Conservation (phyloP, 129 eudicot genomes). For the Flaveria trinervia region DNA sequence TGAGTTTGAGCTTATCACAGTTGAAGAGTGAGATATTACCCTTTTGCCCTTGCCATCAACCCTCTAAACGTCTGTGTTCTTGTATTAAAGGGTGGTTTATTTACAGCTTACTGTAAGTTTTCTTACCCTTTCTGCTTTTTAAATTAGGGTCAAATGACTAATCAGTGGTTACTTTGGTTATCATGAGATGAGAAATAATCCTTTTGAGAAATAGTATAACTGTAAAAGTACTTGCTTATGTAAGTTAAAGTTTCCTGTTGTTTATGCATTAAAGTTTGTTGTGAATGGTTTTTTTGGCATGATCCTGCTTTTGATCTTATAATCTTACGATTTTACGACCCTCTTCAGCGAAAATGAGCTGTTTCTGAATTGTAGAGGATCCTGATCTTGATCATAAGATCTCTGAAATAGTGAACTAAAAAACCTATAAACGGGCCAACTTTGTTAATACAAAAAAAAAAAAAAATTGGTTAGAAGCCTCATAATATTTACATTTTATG, state of each 20-base stretch:
- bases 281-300: slow-evolving; percentile 7
- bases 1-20: slow-evolving; percentile 62
- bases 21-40: slow-evolving; percentile 41
- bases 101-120: slow-evolving; percentile 24
- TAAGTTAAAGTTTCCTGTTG: slow-evolving; percentile 34
- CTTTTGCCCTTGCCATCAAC: slow-evolving; percentile 22
- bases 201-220: slow-evolving; percentile 26
- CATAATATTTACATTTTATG: background rate
- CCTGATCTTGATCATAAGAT: background rate
- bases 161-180: slow-evolving; percentile 14
- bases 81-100: slow-evolving; percentile 25
- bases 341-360: background rate
- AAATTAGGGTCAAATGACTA: background rate
- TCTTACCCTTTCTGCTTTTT: slow-evolving; percentile 14
- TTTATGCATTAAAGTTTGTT: slow-evolving; percentile 32
- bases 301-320: slow-evolving; percentile 1
- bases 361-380: background rate
- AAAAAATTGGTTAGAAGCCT: no score
- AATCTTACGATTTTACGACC: background rate
- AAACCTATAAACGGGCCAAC: background rate
- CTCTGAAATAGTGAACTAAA: background rate
- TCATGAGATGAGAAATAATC: slow-evolving; percentile 32
- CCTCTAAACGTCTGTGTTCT: slow-evolving; percentile 13
- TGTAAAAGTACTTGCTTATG: slow-evolving; percentile 26
- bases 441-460: no score